These are phyloP conservation scores for Phytophthora megakarya DNA, from an alignment of 352 stramenopile species.

Conservation along the genomic window DNA sequence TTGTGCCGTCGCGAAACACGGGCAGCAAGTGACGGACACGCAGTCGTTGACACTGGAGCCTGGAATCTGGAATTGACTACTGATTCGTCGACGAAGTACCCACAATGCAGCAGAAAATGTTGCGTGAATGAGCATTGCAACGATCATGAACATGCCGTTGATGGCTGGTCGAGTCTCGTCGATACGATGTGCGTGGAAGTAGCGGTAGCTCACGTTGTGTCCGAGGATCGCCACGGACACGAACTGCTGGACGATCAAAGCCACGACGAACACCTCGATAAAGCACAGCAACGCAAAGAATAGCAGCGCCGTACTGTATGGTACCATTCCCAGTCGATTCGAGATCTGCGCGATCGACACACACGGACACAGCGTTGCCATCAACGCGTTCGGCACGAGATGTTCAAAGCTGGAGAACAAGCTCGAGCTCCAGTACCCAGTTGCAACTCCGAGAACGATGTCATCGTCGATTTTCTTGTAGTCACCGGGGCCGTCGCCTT, in stretches of 20 bases:
- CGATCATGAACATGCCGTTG: conserved; percentile 24
- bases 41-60: conserved; percentile 46
- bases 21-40: conserved; percentile 42
- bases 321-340: conserved; percentile 47
- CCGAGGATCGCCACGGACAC: conserved; percentile 24
- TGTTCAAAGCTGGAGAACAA: conserved; percentile 54
- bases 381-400: conserved; percentile 55
- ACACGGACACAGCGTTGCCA: conserved; percentile 58
- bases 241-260: conserved; percentile 26
- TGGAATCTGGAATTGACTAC: conserved; percentile 56
- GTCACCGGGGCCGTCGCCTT: conserved; percentile 14
- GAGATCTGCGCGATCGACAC: conserved; percentile 62
- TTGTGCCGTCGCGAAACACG: conserved; percentile 62
- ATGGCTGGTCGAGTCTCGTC: conserved; percentile 24
- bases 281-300: conserved; percentile 35
- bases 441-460: conserved; percentile 26
- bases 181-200: conserved; percentile 37
- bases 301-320: conserved; percentile 46
- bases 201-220: conserved; percentile 16
- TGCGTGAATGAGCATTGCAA: conserved; percentile 25
- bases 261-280: conserved; percentile 19
- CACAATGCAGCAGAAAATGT: conserved; percentile 35
- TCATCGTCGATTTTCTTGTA: conserved; percentile 36
- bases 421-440: conserved; percentile 32
- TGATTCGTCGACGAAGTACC: conserved; percentile 44